Evolutionary conservation across 495 filamentous ascomycete genomes (phyloP).

Genomic region (Extremus antarcticus): DNA sequence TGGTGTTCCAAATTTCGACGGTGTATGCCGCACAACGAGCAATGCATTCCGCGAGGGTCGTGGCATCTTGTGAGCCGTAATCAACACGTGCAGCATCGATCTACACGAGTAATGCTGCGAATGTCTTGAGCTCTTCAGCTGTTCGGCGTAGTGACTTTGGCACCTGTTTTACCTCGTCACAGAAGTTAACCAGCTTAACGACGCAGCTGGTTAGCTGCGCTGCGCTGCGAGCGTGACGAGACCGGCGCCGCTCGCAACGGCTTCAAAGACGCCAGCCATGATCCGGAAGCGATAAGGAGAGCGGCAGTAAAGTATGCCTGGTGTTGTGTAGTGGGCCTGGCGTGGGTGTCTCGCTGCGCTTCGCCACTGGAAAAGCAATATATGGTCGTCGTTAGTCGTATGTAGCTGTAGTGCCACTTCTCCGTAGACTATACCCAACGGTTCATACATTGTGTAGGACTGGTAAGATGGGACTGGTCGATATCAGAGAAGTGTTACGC

Average conservation of each 20-base stretch:
- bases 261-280: neutral
- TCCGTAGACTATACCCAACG: too few species aligned
- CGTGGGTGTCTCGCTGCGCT: too few species aligned
- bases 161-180: neutral
- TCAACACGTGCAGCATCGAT: neutral
- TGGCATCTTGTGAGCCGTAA: neutral
- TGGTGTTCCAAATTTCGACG: neutral
- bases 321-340: too few species aligned
- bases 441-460: too few species aligned
- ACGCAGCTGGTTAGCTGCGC: neutral
- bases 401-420: too few species aligned
- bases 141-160: neutral
- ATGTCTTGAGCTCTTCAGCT: neutral
- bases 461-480: too few species aligned
- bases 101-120: neutral
- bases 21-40: neutral
- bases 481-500: too few species aligned
- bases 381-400: too few species aligned
- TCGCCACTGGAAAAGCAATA: too few species aligned
- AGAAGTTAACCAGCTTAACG: neutral
- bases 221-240: neutral
- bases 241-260: neutral
- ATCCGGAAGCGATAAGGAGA: too few species aligned
- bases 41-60: neutral
- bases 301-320: too few species aligned